Percentiles rank a stretch among this genome's conserved stretches.
Conservation (phyloP, 2,329 filamentous ascomycete species). For the Calonectria multiphialidica region DNA sequence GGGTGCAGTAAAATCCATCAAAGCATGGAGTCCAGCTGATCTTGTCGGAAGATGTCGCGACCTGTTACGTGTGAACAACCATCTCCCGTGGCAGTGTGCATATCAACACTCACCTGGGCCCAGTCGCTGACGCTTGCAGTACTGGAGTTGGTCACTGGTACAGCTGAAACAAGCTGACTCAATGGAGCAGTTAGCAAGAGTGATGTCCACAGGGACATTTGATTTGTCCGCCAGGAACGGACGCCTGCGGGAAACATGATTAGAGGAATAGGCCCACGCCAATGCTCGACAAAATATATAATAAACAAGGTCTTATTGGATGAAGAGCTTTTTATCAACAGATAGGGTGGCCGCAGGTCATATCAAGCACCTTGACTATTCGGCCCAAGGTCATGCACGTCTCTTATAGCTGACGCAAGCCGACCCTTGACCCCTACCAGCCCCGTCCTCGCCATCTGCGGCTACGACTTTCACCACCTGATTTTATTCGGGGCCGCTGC, state of each 20-base stretch:
- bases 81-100: background rate
- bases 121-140: background rate
- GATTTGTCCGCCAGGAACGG: background rate
- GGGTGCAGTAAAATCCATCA: background rate
- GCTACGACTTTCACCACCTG: background rate
- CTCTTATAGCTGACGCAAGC: background rate
- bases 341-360: background rate
- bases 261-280: background rate
- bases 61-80: background rate
- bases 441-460: background rate
- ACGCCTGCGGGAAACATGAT: background rate
- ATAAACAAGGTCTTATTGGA: background rate
- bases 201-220: background rate
- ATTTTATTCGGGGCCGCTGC: background rate
- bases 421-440: background rate
- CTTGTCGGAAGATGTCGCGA: background rate
- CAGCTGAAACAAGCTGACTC: background rate
- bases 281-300: background rate
- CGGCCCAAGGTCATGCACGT: background rate
- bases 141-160: background rate
- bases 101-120: background rate
- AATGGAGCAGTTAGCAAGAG: background rate
- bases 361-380: background rate
- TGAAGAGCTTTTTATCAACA: background rate
- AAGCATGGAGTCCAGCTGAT: constrained; percentile 1